phyloP scores from a whole-genome alignment of 2,329 filamentous ascomycete genomes.

The Aureobasidium lini region DNA sequence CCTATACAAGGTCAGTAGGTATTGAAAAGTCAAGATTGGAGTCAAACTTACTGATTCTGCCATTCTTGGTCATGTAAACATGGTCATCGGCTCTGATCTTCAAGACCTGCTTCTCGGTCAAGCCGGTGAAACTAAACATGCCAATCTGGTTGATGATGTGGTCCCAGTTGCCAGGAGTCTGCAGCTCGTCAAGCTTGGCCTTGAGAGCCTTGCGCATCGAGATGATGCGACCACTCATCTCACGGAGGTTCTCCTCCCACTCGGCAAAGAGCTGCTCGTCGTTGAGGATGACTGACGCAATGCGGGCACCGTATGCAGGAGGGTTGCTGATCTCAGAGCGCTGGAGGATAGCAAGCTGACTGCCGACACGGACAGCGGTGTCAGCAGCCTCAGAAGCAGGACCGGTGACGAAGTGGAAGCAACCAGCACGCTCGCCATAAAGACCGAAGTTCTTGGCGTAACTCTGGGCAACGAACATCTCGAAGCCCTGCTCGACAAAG shows the following conservation, averaged over 20 bases:
- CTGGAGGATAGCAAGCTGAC: slow-evolving; percentile 88
- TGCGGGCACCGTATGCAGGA: slow-evolving; percentile 85
- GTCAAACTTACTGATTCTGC: slow-evolving; percentile 61
- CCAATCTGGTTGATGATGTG: slow-evolving; percentile 98
- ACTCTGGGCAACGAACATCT: slow-evolving; percentile 46
- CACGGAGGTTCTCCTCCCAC: slow-evolving; percentile 86
- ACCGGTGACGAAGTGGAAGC: slow-evolving; percentile 85
- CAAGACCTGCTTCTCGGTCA: slow-evolving; percentile 65
- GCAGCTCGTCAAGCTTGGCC: slow-evolving; percentile 71
- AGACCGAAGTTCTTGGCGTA: slow-evolving; percentile 61
- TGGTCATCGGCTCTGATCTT: slow-evolving; percentile 64
- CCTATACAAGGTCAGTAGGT: background rate
- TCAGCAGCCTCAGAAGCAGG: slow-evolving; percentile 60
- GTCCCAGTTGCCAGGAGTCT: slow-evolving; percentile 86
- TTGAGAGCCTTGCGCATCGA: slow-evolving; percentile 78
- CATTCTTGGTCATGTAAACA: slow-evolving; percentile 94
- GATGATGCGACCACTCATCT: slow-evolving; percentile 94
- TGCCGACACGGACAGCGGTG: slow-evolving; percentile 60
- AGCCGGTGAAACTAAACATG: slow-evolving; percentile 94
- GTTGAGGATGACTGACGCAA: slow-evolving; percentile 78
- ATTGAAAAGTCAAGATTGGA: background rate
- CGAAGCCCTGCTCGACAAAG: slow-evolving; percentile 88
- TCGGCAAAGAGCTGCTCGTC: slow-evolving; percentile 72
- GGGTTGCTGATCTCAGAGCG: slow-evolving; percentile 97
- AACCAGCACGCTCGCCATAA: slow-evolving; percentile 92